Evolutionary conservation across 768 basidiomycete genomes (phyloP), one percentile per base, ranked within the genome.

Genomic region (Infundibulicybe gibba): DNA sequence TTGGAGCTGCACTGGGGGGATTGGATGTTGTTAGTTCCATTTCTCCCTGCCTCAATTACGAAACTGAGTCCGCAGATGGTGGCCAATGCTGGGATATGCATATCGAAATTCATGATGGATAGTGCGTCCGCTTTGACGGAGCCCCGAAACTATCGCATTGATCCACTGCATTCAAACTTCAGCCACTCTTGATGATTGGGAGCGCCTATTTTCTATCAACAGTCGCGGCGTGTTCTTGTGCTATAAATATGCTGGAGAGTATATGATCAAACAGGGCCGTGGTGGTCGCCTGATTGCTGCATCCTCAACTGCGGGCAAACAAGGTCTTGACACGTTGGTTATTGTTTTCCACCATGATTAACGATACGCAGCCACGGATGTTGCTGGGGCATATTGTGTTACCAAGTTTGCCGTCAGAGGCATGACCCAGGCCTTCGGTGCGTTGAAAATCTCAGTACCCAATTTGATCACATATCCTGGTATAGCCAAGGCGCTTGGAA

Each of bases 321-420:
- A 42, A 65, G 69, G 69, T 12, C 12, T 2, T 34, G 32, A 11
- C 11, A 11, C 40, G 11, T 19, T 30, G 14, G 2, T 3, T 31
- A 25, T n/a, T n/a, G n/a, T 31, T 15, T n/a, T 20, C 15, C n/a
- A 20, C 2, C 15, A 33, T 8, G n/a, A 10, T 3, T 25, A 5
- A 6, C 19, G 13, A 10, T 13, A 25, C 11, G 4, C 40, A 57
- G 59, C 55, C 5, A 45, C 34, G n/a, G 19, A 48, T 12, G 43
- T 32, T 34, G 15, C 54, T 9, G 25, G 49, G 4, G 58, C 63
- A 6, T 72, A 74, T 44, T 55, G 52, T 35, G 54, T 63, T 0
- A 67, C 66, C 4, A 75, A 77, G 54, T 74, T 73, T 51, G 72
- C 71, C 2, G 41, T n/a, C n/a, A n/a, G n/a, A n/a, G n/a, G n/a